Percentiles rank a stretch among this genome's conserved stretches.
These are phyloP conservation scores for Capsicum baccatum DNA, from an alignment of 257 asterid species.

Conservation along the genomic window DNA sequence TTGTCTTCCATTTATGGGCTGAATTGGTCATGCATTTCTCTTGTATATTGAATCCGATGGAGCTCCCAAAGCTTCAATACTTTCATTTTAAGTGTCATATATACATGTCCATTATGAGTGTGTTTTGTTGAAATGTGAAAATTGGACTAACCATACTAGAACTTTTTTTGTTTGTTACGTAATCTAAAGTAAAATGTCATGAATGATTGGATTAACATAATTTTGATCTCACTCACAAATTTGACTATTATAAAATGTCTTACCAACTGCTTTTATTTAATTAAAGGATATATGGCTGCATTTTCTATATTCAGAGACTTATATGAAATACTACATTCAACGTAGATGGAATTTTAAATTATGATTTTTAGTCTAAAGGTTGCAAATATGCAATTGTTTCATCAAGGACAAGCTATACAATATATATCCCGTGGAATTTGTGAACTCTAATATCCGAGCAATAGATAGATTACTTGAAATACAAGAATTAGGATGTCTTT, in stretches of 20 bases:
- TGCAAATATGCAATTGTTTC: neutral
- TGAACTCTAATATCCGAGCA: neutral
- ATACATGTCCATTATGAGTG: too few relatives aligned
- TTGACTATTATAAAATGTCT: neutral
- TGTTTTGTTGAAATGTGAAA: neutral
- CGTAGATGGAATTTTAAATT: neutral
- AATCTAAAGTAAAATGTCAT: neutral
- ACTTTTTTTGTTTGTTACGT: neutral
- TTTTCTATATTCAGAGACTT: neutral
- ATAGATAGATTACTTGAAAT: neutral
- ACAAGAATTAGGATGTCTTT: neutral
- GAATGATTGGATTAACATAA: neutral
- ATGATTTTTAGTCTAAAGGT: neutral
- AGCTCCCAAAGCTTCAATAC: conserved; percentile 45
- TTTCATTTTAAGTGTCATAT: too few relatives aligned
- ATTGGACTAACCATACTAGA: neutral
- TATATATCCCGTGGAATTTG: neutral
- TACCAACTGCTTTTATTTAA: neutral
- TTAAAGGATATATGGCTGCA: neutral
- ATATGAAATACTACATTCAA: neutral
- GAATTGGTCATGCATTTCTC: conserved; percentile 72
- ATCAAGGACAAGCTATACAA: neutral
- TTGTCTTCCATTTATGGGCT: conserved; percentile 55
- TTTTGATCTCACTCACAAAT: neutral
- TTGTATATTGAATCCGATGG: conserved; percentile 60